These are phyloP conservation scores for Piromyces sp. DNA, from an alignment of 192 early-diverging fungal genomes.

Conservation along the genomic window DNA sequence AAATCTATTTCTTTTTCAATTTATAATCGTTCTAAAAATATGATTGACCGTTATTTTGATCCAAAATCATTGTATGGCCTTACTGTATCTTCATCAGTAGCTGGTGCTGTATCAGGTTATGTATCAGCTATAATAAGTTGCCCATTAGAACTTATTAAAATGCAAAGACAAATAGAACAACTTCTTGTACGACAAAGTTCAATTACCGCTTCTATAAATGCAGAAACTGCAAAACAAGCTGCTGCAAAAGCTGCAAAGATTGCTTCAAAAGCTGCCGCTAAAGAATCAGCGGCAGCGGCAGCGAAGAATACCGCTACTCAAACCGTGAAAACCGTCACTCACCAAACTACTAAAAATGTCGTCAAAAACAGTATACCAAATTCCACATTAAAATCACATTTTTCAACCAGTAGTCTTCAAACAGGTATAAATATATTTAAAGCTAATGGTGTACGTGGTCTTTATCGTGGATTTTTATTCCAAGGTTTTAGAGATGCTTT, in stretches of 20 bases:
- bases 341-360: not conserved
- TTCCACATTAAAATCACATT: not conserved
- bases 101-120: conserved; percentile 42
- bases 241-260: conserved; percentile 52
- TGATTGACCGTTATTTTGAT: conserved; percentile 11
- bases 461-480: not conserved
- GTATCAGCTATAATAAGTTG: conserved; percentile 50
- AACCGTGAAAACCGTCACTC: not conserved
- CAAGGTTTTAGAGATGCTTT: not conserved
- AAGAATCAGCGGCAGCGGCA: not conserved
- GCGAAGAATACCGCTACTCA: not conserved
- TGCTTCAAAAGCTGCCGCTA: conserved; percentile 13
- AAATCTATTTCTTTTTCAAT: conserved; percentile 83
- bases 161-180: not conserved
- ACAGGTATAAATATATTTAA: not conserved
- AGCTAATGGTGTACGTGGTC: not conserved
- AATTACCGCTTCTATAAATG: not conserved
- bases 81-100: conserved; percentile 21
- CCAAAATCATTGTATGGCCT: conserved; percentile 12
- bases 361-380: not conserved
- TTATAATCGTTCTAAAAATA: conserved; percentile 54
- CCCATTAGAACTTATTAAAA: conserved; percentile 59
- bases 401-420: not conserved
- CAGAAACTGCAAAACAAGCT: not conserved
- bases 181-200: not conserved